Evolutionary conservation across 768 basidiomycete species (phyloP).

Genomic region (Tricholoma hemisulphureum): DNA sequence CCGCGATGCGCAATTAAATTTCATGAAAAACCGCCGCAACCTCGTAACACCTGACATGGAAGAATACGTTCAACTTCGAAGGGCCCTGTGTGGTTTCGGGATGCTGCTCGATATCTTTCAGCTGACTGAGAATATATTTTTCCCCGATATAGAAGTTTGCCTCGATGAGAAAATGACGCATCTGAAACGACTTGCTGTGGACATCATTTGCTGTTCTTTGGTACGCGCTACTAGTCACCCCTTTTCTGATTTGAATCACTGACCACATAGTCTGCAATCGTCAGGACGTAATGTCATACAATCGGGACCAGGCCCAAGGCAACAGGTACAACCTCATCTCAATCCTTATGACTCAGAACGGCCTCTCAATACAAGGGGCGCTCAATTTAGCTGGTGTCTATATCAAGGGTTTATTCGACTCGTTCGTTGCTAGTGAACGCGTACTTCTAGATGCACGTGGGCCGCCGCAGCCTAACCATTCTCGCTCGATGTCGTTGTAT

Average conservation of each 20-base stretch:
- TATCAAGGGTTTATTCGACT: constrained; percentile 36
- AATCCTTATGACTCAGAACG: constrained; percentile 44
- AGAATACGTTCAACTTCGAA: constrained; percentile 44
- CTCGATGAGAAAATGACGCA: constrained; percentile 26
- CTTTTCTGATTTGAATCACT: background rate
- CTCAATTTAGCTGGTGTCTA: constrained; percentile 39
- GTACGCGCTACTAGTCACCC: constrained; percentile 34
- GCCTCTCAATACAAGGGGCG: constrained; percentile 50
- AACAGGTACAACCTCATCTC: constrained; percentile 47
- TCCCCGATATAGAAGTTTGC: constrained; percentile 31
- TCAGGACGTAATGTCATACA: constrained; percentile 62
- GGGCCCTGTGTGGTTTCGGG: constrained; percentile 47
- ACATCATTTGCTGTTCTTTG: constrained; percentile 54
- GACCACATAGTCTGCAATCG: background rate
- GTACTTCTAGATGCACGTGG: constrained; percentile 14
- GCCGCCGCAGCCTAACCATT: constrained; percentile 14
- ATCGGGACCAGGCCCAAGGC: constrained; percentile 38
- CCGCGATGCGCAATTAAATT: constrained; percentile 31
- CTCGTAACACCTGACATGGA: constrained; percentile 40
- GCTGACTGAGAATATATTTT: constrained; percentile 44
- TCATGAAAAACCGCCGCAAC: constrained; percentile 24
- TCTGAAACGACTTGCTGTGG: constrained; percentile 41
- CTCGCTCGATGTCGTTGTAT: constrained; percentile 13
- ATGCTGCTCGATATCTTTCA: constrained; percentile 55
- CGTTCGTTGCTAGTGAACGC: constrained; percentile 32